Base-by-base conservation (phyloP, 2,329 filamentous ascomycete genomes). In the Colletotrichum abscissum region DNA sequence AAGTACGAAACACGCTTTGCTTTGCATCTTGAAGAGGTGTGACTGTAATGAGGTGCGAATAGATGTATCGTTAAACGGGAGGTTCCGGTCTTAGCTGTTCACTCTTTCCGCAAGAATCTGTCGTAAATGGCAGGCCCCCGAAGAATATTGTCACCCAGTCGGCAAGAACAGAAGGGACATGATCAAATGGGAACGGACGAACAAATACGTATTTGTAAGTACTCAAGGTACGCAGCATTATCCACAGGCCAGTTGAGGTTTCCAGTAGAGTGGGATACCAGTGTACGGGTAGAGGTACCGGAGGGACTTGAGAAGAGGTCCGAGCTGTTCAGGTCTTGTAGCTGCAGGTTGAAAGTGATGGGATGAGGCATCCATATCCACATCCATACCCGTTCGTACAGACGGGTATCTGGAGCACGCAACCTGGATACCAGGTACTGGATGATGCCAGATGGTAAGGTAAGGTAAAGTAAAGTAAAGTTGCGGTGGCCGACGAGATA, bases 401-500 rank as follows among this genome's bases (percentile, higher is more conserved):
- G 42, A 49, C 8, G 42, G 42, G 42, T 49, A 54, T 24, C 46
- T 35, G 60, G 46, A 63, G n/a, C 46, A 52, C 46, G 46, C 66
- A 63, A 68, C 42, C 42, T 49, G 8, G 19, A 22, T 22, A n/a
- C 42, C n/a, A 11, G 19, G 42, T 42, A 19, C 16, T 42, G 38
- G 38, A 42, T 42, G 38, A 42, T 42, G 38, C 38, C 38, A 42
- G 16, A 42, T 42, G 38, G 38, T 1, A 42, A 35, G 11, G 33
- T 35, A 19, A 19, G 12, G 38, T 11, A 28, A 26, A 26, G 49
- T 42, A 16, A 19, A 6, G 38, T 12, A 12, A 26, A 54, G 49
- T 42, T 30, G 46, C 60, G 60, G 60, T 63, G 42, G 26, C 60
- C 60, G 42, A 54, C 28, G 60, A 54, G 62, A 63, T 63, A 63